These are phyloP conservation scores for Jackrogersella multiformis DNA, from an alignment of 495 filamentous ascomycete genomes.

Conservation along the genomic window DNA sequence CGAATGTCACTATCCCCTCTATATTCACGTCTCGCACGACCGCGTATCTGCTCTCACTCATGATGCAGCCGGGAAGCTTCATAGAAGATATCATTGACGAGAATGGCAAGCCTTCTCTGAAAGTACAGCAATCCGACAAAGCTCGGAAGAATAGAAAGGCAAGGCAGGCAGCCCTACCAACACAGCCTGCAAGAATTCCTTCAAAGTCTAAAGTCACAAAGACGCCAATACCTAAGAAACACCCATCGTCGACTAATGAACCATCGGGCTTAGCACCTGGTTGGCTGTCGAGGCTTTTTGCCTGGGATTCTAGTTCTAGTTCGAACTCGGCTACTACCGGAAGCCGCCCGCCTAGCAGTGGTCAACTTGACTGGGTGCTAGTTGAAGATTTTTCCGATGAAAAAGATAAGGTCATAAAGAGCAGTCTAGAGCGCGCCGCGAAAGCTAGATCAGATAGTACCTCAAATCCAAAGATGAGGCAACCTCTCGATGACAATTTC, in stretches of 20 bases:
- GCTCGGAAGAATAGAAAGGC: conserved; percentile 51
- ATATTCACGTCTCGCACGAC: conserved; percentile 96
- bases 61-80: conserved; percentile 76
- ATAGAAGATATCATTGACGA: conserved; percentile 65
- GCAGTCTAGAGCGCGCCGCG: conserved; percentile 48
- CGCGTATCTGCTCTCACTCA: conserved; percentile 89
- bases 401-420: conserved; percentile 51
- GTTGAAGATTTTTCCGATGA: conserved; percentile 74
- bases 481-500: conserved; percentile 70
- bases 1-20: conserved; percentile 91
- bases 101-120: conserved; percentile 57
- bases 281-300: conserved; percentile 67
- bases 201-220: conserved; percentile 33
- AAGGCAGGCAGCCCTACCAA: conserved; percentile 43
- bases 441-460: conserved; percentile 41
- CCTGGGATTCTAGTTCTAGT: conserved; percentile 59
- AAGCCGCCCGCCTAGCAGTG: conserved; percentile 80
- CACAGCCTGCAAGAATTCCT: conserved; percentile 29
- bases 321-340: conserved; percentile 29
- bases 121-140: conserved; percentile 59
- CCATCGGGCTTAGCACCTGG: conserved; percentile 18
- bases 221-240: conserved; percentile 21
- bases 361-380: conserved; percentile 80
- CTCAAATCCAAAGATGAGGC: conserved; percentile 26
- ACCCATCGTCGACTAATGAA: conserved; percentile 22